Conservation (phyloP, 2,329 filamentous ascomycete genomes). For the Ophiosphaerella korrae region DNA sequence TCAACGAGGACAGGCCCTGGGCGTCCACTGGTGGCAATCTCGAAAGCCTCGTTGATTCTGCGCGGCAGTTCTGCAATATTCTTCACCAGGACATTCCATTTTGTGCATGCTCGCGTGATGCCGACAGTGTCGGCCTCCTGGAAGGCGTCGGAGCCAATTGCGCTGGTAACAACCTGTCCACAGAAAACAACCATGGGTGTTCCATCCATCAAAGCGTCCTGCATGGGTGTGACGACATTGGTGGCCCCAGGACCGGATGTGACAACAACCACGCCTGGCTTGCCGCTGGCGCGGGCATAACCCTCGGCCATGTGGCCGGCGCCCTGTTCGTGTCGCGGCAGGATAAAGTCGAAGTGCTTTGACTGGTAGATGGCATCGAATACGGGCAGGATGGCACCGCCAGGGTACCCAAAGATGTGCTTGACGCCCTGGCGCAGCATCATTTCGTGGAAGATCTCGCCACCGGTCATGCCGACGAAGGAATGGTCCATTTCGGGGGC, state of each 20-base stretch:
- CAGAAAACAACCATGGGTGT: conserved; percentile 95
- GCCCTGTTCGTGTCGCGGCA: conserved; percentile 95
- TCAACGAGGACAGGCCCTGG: conserved; percentile 96
- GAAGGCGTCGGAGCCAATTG: conserved; percentile 95
- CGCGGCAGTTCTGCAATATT: conserved; percentile 89
- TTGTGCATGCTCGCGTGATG: conserved; percentile 93
- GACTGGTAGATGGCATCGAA: conserved; percentile 99
- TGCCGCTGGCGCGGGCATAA: conserved; percentile 90
- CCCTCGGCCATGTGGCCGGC: conserved; percentile 99
- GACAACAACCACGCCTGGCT: conserved; percentile 93
- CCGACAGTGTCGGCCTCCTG: conserved; percentile 95
- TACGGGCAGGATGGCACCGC: conserved; percentile 94
- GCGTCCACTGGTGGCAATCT: conserved; percentile 92
- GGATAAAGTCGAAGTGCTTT: conserved; percentile 92
- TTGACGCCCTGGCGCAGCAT: conserved; percentile 92
- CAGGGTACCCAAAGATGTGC: conserved; percentile 86
- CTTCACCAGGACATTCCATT: conserved; percentile 99
- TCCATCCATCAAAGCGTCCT: conserved; percentile 93
- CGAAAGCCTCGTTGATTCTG: conserved; percentile 96
- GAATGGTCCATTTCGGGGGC: conserved; percentile 59
- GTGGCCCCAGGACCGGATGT: conserved; percentile 96
- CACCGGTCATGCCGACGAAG: conserved; percentile 93
- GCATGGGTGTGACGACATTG: conserved; percentile 95
- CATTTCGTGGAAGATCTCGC: conserved; percentile 99
- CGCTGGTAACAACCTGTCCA: conserved; percentile 86